Evolutionary conservation across 225 moss, liverwort and hornwort genomes (phyloP), one percentile per base, ranked within the genome.

Genomic region (Thuidium tamariscinum): DNA sequence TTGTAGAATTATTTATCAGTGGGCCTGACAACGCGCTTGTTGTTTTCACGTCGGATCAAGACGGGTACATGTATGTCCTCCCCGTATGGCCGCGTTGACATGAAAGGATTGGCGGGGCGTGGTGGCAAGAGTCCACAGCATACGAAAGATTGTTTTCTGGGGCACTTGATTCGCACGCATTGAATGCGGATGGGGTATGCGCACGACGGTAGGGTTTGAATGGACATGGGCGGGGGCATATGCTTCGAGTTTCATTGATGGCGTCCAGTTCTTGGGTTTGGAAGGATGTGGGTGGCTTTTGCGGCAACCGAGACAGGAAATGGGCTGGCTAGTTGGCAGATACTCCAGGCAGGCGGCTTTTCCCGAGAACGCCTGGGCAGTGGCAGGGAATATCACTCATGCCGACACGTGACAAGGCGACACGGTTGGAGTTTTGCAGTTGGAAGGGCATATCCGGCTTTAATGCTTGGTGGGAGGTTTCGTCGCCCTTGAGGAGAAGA

Each of bases 361-460:
- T 68, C 68, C 75, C 76, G 88, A 91, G 86, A 80, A 60, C 32
- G 32, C 64, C 60, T 74, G 63, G 52, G 52, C 82, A 82, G 77
- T 68, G 85, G 44, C 82, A 82, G 87, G 61, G 87, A 87, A 79
- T 91, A 74, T 79, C 41, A 87, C 86, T 91, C 85, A 89, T 89
- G 60, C 44, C 51, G 44, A 44, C 91, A 86, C 91, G 89, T 91
- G 91, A 80, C 74, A 75, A 23, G 37, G 82, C 68, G 54, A 85
- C 91, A 91, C 91, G 86, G 91, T 89, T 91, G 91, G 89, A 87
- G 91, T 74, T 82, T 87, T 87, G 64, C 84, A 70, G 78, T 84
- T 87, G 87, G 83, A 87, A 68, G 67, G 44, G 77, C 77, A 36
- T 37, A 39, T 77, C 63, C 57, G 36, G 20, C 88, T 85, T 88